Conservation (phyloP, 2,329 filamentous ascomycete species). For the Coniochaeta hoffmannii region DNA sequence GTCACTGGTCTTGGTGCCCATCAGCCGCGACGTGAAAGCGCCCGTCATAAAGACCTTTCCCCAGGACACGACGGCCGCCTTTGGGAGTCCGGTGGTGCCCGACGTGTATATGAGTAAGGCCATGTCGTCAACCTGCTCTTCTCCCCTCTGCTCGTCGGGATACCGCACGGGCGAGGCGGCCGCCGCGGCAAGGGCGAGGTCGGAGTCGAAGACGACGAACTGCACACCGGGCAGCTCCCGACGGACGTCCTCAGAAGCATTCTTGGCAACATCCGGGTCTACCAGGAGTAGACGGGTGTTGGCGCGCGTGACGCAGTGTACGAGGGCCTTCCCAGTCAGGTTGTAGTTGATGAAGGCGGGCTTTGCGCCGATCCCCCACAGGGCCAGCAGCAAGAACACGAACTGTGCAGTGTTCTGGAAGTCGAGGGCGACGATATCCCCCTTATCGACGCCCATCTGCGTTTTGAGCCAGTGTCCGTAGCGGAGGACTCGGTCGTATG, state of each 20-base stretch:
- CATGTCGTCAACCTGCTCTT: slow-evolving; percentile 46
- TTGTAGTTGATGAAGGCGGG: slow-evolving; percentile 90
- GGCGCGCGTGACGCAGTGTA: slow-evolving; percentile 67
- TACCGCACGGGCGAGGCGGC: slow-evolving; percentile 45
- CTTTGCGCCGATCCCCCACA: slow-evolving; percentile 77
- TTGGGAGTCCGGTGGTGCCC: slow-evolving; percentile 78
- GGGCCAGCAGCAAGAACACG: slow-evolving; percentile 64
- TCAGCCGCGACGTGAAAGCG: slow-evolving; percentile 44
- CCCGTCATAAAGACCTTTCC: slow-evolving; percentile 50
- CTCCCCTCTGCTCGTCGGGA: slow-evolving; percentile 48
- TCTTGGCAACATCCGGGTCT: slow-evolving; percentile 51
- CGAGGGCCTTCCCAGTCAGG: slow-evolving; percentile 59
- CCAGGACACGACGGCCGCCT: slow-evolving; percentile 72
- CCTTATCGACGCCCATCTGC: slow-evolving; percentile 53
- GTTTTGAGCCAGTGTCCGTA: slow-evolving; percentile 71
- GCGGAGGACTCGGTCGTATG: slow-evolving; percentile 62
- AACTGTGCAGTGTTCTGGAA: slow-evolving; percentile 77
- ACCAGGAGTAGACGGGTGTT: slow-evolving; percentile 61
- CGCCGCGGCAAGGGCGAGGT: slow-evolving; percentile 46
- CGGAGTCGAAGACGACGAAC: slow-evolving; percentile 54
- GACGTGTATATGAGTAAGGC: slow-evolving; percentile 77
- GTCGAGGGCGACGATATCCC: slow-evolving; percentile 73
- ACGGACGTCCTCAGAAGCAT: slow-evolving; percentile 51
- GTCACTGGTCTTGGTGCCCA: slow-evolving; percentile 54
- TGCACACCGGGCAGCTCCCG: slow-evolving; percentile 41